phyloP scores from a whole-genome alignment of 768 basidiomycete genomes.

The Rhizopogon salebrosus region DNA sequence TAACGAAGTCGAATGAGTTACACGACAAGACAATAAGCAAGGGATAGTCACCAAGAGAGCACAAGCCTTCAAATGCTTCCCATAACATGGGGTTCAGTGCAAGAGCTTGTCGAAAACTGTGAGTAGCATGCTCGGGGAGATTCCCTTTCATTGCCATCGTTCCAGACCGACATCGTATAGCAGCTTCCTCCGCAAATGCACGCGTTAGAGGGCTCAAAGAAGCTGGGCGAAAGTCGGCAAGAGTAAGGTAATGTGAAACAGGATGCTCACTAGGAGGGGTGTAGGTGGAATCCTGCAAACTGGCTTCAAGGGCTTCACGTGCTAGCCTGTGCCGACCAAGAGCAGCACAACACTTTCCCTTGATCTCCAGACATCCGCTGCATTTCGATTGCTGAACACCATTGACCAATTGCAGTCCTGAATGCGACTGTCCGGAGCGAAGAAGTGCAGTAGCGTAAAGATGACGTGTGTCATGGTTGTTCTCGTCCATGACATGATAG shows the following conservation, averaged over 20 bases:
- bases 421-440: slow-evolving; percentile 64
- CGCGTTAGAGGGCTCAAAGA: slow-evolving; percentile 49
- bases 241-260: slow-evolving; percentile 3
- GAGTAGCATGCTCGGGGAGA: slow-evolving; percentile 64
- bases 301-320: slow-evolving; percentile 61
- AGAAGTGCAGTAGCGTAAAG: slow-evolving; percentile 78
- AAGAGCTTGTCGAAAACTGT: slow-evolving; percentile 69
- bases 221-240: slow-evolving; percentile 32
- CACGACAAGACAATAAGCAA: slow-evolving; percentile 1
- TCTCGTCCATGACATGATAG: slow-evolving; percentile 65
- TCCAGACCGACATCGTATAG: slow-evolving; percentile 73
- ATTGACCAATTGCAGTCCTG: slow-evolving; percentile 69
- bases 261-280: slow-evolving; percentile 51
- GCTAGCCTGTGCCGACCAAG: slow-evolving; percentile 78
- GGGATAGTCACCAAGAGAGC: slow-evolving; percentile 56
- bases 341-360: slow-evolving; percentile 66
- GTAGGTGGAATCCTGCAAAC: slow-evolving; percentile 47
- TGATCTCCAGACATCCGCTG: slow-evolving; percentile 73
- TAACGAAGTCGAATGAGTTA: slow-evolving; percentile 12
- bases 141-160: slow-evolving; percentile 75
- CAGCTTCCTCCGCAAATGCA: slow-evolving; percentile 66
- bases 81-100: slow-evolving; percentile 74
- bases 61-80: slow-evolving; percentile 91
- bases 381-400: slow-evolving; percentile 56
- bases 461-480: slow-evolving; percentile 78